phyloP scores from a whole-genome alignment of 2,329 filamentous ascomycete genomes.

The Fusarium coffeatum region DNA sequence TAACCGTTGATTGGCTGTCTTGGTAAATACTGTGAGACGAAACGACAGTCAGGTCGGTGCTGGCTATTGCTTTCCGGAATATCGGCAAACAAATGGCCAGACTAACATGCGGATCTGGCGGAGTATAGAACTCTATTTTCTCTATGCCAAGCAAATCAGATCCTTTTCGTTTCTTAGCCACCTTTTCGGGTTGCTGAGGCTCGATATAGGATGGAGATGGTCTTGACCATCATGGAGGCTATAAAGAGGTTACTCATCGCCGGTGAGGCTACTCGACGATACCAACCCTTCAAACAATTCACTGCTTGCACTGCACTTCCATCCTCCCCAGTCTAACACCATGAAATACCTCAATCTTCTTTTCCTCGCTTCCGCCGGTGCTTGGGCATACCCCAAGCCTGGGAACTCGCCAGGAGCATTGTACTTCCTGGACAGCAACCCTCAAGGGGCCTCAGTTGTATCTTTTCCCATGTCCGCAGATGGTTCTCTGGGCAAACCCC shows the following conservation, averaged over 20 bases:
- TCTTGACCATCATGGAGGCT: neutral
- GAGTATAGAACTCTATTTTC: neutral
- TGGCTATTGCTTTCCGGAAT: neutral
- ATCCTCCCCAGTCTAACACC: fast-evolving
- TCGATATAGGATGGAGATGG: too few species aligned
- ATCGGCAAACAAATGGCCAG: neutral
- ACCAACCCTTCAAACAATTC: too few species aligned
- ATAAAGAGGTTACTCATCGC: neutral
- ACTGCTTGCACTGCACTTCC: fast-evolving
- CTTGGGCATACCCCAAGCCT: neutral
- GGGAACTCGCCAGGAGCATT: neutral
- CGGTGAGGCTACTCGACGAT: too few species aligned
- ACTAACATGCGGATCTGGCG: neutral
- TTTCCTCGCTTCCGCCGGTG: neutral
- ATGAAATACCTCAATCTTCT: neutral
- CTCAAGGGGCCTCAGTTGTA: conserved; percentile 10
- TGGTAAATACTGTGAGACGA: neutral
- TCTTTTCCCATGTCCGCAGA: neutral
- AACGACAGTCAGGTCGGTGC: neutral
- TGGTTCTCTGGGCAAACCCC: neutral
- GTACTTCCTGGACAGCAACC: conserved; percentile 19
- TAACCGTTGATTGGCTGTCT: neutral
- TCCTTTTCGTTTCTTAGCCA: neutral
- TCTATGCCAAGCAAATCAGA: neutral
- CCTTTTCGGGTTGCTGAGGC: neutral